These are phyloP conservation scores for Rheum nobile DNA, from an alignment of 148 eudicot species.

Conservation along the genomic window DNA sequence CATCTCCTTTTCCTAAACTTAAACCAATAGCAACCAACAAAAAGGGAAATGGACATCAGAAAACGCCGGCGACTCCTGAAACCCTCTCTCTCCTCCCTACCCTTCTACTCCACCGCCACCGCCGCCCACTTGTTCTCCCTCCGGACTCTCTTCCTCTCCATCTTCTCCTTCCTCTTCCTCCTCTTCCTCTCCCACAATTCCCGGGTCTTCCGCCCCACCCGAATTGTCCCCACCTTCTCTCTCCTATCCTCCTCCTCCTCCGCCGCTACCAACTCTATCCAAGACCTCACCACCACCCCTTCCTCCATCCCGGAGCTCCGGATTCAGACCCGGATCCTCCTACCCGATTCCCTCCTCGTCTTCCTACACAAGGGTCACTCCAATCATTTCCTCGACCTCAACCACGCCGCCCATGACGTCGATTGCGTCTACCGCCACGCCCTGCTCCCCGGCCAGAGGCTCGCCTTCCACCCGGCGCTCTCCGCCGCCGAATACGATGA, in stretches of 20 bases:
- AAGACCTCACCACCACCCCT: background rate
- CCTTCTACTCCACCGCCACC: background rate
- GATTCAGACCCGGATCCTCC: slow-evolving; percentile 47
- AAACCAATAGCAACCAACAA: too few relatives aligned
- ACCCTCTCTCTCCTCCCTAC: slow-evolving; percentile 8
- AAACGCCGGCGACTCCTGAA: slow-evolving; percentile 24
- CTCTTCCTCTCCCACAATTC: slow-evolving; percentile 3
- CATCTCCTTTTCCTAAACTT: too few relatives aligned
- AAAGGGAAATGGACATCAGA: slow-evolving; percentile 17
- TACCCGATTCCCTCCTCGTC: slow-evolving; percentile 35
- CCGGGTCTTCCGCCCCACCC: background rate
- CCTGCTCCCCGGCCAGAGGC: background rate
- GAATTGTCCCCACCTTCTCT: background rate
- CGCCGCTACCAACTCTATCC: background rate
- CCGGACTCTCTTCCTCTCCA: slow-evolving; percentile 37
- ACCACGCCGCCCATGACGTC: slow-evolving; percentile 6
- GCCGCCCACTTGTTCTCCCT: slow-evolving; percentile 15
- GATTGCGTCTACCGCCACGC: slow-evolving; percentile 47
- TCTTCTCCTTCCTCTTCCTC: slow-evolving; percentile 3
- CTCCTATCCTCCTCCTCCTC: background rate
- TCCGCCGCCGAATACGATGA: slow-evolving; percentile 50
- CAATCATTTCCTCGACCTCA: background rate
- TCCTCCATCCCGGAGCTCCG: slow-evolving; percentile 12
- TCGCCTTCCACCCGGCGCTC: slow-evolving; percentile 21
- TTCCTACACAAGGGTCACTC: background rate